Evolutionary conservation across 805 yeast species (phyloP).

Genomic region (Pichia heedii): DNA sequence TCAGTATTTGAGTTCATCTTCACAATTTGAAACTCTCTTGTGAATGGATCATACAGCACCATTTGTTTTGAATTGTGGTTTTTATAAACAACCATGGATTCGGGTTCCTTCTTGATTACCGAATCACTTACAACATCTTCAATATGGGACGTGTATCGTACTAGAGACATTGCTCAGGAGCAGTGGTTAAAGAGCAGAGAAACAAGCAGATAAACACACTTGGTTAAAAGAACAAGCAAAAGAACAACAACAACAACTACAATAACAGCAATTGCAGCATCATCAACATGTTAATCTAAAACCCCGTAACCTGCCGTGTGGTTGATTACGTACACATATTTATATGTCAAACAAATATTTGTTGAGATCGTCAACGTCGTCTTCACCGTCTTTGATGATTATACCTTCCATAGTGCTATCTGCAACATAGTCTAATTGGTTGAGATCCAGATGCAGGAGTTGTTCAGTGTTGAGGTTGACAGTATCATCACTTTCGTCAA

Average conservation of each 20-base stretch:
- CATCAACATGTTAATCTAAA: background rate
- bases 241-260: no score
- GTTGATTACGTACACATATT: background rate
- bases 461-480: conserved; percentile 3
- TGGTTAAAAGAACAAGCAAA: background rate
- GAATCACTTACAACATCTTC: conserved; percentile 1
- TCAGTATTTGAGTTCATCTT: background rate
- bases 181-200: no score
- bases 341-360: conserved; percentile 3
- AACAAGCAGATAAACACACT: no score
- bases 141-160: conserved; percentile 12
- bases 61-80: conserved; percentile 20
- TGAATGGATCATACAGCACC: conserved; percentile 22
- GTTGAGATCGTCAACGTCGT: conserved; percentile 2
- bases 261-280: no score
- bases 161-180: conserved; percentile 14
- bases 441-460: conserved; percentile 5
- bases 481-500: background rate
- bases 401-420: background rate
- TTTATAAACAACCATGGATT: conserved; percentile 12
- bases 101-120: background rate
- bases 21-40: conserved; percentile 22
- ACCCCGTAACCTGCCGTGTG: background rate
- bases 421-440: background rate
- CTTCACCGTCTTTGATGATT: no score